Evolutionary conservation across 2,329 filamentous ascomycete species (phyloP), one percentile per base, ranked within the genome.

Genomic region (Colletotrichum caudatum): DNA sequence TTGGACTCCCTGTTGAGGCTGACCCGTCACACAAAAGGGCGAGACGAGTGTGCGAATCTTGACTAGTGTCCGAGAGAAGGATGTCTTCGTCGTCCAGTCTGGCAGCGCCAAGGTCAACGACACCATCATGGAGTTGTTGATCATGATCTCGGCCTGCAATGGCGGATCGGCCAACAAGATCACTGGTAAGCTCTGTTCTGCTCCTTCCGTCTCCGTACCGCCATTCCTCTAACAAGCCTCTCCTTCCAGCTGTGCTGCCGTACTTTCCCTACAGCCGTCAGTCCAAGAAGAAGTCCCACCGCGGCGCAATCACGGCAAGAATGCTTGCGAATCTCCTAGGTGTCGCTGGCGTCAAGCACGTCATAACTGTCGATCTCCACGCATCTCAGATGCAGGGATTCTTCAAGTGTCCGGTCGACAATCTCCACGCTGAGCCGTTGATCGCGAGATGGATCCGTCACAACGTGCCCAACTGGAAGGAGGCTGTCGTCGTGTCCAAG

Each of bases 231-330:
- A 56, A 72, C 54, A 37, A 11, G 9, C 4, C 39, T 14, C 20
- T 35, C 26, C 64, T 71, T 5, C 78, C 78, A 95, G 94, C 94
- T 75, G 93, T 96, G 74, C 89, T 96, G 78, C 94, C 94, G 16
- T 98, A 98, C 84, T 99, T 98, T 79, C 96, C 96, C n/a, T 99
- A 99, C 85, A 98, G 94, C 76, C 94, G 96, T 74, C 96, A 99
- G 82, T 98, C 95, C 70, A 99, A 99, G 87, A 98, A 98, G 88
- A 99, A 99, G 84, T 94, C 94, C 68, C 95, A 98, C 80, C 90
- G 96, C 75, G 96, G 96, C 63, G 94, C 96, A 71, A 98, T 99
- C 79, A 98, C 96, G 11, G 96, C 96, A 66, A 92, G 95, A 76
- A 97, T 99, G 94, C 89, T 99, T 64, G 95, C 96, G 73, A 99